Evolutionary conservation across 2,329 filamentous ascomycete genomes (phyloP).

Genomic region (Ramichloridium luteum): DNA sequence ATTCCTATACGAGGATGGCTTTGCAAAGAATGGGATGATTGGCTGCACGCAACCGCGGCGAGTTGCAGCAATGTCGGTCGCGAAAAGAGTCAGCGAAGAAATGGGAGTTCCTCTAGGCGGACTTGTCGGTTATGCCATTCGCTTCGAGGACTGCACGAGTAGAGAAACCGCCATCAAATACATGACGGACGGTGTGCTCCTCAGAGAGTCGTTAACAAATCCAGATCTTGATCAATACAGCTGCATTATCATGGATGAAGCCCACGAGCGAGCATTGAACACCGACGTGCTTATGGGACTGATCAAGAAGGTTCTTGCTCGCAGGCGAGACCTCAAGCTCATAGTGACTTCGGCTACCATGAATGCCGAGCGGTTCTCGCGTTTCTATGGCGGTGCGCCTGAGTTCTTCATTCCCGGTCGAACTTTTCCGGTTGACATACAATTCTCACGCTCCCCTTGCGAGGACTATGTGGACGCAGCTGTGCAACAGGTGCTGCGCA

Average conservation of each 20-base stretch:
- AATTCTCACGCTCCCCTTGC: slow-evolving; percentile 87
- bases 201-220: slow-evolving; percentile 87
- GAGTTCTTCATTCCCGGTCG: slow-evolving; percentile 93
- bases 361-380: slow-evolving; percentile 92
- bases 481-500: slow-evolving; percentile 88
- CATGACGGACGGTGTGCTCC: slow-evolving; percentile 93
- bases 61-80: slow-evolving; percentile 97
- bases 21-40: slow-evolving; percentile 76
- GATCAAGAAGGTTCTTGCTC: slow-evolving; percentile 90
- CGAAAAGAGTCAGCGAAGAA: slow-evolving; percentile 94
- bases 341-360: slow-evolving; percentile 98
- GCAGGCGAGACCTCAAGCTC: slow-evolving; percentile 81
- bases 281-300: slow-evolving; percentile 96
- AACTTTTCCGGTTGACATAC: slow-evolving; percentile 93
- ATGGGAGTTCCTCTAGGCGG: slow-evolving; percentile 89
- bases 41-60: slow-evolving; percentile 92
- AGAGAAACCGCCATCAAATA: slow-evolving; percentile 95
- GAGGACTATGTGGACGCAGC: slow-evolving; percentile 97
- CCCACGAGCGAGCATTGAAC: slow-evolving; percentile 90
- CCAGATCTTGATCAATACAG: slow-evolving; percentile 90
- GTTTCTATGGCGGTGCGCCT: slow-evolving; percentile 90
- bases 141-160: slow-evolving; percentile 96
- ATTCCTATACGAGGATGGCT: slow-evolving; percentile 91
- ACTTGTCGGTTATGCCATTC: slow-evolving; percentile 89
- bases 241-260: slow-evolving; percentile 99